Evolutionary conservation across 257 asterid genomes (phyloP), one percentile per base, ranked within the genome.

Genomic region (Scutellaria baicalensis): DNA sequence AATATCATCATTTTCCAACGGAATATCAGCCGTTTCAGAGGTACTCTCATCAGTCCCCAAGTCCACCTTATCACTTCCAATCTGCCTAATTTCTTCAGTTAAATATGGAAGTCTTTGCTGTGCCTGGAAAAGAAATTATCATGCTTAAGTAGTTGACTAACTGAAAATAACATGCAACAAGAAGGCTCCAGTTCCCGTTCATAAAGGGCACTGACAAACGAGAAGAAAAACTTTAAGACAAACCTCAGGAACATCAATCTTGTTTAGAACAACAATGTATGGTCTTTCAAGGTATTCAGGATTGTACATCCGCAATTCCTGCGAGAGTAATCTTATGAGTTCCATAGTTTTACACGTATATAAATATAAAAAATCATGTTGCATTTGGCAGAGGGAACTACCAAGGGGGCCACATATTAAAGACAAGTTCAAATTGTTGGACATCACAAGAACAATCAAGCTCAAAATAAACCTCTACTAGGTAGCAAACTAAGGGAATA

Each of bases 301-400:
- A 78, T 91, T 94, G 91, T 93, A 93, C 99, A 94, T 87, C 57
- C 96, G 86, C 89, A 91, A 47, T 79, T 94, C 99, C 99, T 94
- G 90, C 81, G 84, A 67, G 56, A 74, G 43, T 36, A 51, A 55
- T 17, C 66, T 17, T 73, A 12, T 18, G 45, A 72, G 76, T 54
- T 45, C 31, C 58, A 64, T 13, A n/a, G 12, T 13, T 64, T n/a
- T 5, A 59, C 36, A 51, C 6, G 18, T 13, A 42, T 18, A 36
- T 13, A 16, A 47, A 58, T 8, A 38, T 3, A 64, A n/a, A 4
- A 13, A 23, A 45, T 50, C 18, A 9, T 11, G 0, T 13, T 4
- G 51, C 38, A 27, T 62, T 20, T 20, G 43, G 50, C 38, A 11
- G 49, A 39, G 36, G 16, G 59, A 63, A 42, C 45, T 60, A 75